phyloP scores from a whole-genome alignment of 1,139 yeast species.

The Blastobotrys arbuscula region DNA sequence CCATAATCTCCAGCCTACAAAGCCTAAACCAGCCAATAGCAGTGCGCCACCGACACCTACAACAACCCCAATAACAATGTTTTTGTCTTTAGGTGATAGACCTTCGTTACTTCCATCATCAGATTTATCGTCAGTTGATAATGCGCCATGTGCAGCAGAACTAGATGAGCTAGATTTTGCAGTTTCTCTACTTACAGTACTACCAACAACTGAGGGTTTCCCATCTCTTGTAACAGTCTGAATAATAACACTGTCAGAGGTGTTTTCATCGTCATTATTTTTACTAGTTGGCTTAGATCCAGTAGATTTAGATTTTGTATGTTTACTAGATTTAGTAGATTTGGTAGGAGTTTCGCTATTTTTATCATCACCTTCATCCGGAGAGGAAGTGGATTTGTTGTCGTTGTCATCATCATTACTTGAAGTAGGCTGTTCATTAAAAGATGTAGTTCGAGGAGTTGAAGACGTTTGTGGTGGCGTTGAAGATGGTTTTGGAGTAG shows the following conservation, averaged over 20 bases:
- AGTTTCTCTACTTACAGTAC: conserved; percentile 12
- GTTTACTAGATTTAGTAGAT: neutral
- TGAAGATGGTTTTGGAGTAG: neutral
- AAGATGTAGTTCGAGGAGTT: conserved; percentile 1
- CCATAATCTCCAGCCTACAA: conserved; percentile 27
- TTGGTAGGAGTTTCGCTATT: neutral
- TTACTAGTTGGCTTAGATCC: neutral
- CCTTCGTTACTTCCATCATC: conserved; percentile 20
- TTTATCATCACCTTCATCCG: no score
- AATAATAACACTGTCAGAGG: conserved; percentile 6
- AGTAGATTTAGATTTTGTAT: neutral
- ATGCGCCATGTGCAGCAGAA: conserved; percentile 17
- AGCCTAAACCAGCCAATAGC: conserved; percentile 26
- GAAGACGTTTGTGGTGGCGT: neutral
- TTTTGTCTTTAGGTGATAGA: conserved; percentile 25
- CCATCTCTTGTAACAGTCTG: conserved; percentile 12
- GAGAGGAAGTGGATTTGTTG: neutral
- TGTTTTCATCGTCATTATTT: conserved; percentile 2
- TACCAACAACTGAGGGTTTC: conserved; percentile 7
- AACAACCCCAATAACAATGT: conserved; percentile 31
- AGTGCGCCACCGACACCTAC: conserved; percentile 33
- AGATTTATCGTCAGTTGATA: conserved; percentile 16
- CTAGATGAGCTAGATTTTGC: conserved; percentile 11
- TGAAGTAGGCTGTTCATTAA: neutral
- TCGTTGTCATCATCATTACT: neutral